Conservation (phyloP, 352 stramenopile species). For the Globisporangium iwayamae region DNA sequence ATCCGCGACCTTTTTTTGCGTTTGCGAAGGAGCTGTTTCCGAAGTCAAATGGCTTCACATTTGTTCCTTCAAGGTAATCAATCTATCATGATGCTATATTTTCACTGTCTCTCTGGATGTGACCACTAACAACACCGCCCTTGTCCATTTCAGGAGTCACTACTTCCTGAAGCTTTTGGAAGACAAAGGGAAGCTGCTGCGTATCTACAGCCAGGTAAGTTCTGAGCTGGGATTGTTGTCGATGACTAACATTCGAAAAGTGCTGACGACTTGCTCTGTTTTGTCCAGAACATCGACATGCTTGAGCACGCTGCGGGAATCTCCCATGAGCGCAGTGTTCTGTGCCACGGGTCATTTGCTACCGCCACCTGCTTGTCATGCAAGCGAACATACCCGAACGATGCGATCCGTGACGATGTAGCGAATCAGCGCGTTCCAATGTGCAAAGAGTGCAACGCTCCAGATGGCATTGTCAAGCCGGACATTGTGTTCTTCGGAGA, state of each 20-base stretch:
- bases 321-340: conserved; percentile 85
- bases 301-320: conserved; percentile 93
- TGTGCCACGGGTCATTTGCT: conserved; percentile 94
- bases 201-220: conserved; percentile 88
- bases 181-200: conserved; percentile 89
- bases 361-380: conserved; percentile 92
- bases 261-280: background rate
- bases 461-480: conserved; percentile 95
- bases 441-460: conserved; percentile 57
- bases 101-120: background rate
- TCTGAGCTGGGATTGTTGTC: background rate
- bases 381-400: conserved; percentile 68
- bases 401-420: conserved; percentile 86
- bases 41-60: conserved; percentile 77
- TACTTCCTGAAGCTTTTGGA: conserved; percentile 95
- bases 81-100: background rate
- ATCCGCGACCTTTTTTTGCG: conserved; percentile 96
- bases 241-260: background rate
- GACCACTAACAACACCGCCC: background rate
- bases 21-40: conserved; percentile 91
- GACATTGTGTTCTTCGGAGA: conserved; percentile 99
- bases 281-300: conserved; percentile 97
- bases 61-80: conserved; percentile 59
- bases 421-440: conserved; percentile 76
- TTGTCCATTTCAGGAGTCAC: conserved; percentile 73